Conservation (phyloP, 352 stramenopile species). For the Pilasporangium apinafurcum region DNA sequence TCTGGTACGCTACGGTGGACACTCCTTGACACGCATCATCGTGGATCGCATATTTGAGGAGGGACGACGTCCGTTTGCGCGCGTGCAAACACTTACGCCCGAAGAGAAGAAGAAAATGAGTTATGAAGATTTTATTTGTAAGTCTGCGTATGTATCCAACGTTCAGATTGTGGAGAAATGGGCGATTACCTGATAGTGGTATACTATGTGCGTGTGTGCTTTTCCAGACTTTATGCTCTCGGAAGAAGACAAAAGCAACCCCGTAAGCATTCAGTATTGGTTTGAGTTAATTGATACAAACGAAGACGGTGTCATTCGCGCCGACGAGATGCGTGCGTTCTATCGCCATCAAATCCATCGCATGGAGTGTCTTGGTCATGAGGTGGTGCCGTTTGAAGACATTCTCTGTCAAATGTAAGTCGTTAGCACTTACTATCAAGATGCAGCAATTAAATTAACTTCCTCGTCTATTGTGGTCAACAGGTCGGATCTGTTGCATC, state of each 20-base stretch:
- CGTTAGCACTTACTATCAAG: slow-evolving; percentile 13
- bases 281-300: slow-evolving; percentile 98
- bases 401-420: slow-evolving; percentile 98
- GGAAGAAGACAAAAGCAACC: slow-evolving; percentile 98
- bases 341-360: slow-evolving; percentile 93
- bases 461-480: slow-evolving; percentile 7
- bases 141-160: slow-evolving; percentile 5
- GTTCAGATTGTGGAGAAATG: not conserved
- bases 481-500: slow-evolving; percentile 76
- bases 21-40: slow-evolving; percentile 82
- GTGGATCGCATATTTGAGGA: slow-evolving; percentile 86
- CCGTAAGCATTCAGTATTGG: slow-evolving; percentile 96
- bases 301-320: slow-evolving; percentile 94
- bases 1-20: slow-evolving; percentile 77
- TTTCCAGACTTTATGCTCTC: slow-evolving; percentile 96
- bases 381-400: slow-evolving; percentile 98
- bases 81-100: slow-evolving; percentile 58
- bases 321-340: slow-evolving; percentile 95
- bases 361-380: slow-evolving; percentile 98
- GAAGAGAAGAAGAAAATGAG: slow-evolving; percentile 89
- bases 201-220: not conserved
- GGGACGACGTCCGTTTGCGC: slow-evolving; percentile 72
- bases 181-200: not conserved
- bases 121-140: slow-evolving; percentile 90
- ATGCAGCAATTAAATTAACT: slow-evolving; percentile 18